Evolutionary conservation across 768 basidiomycete genomes (phyloP).

Genomic region (Pleurotus sapidus): DNA sequence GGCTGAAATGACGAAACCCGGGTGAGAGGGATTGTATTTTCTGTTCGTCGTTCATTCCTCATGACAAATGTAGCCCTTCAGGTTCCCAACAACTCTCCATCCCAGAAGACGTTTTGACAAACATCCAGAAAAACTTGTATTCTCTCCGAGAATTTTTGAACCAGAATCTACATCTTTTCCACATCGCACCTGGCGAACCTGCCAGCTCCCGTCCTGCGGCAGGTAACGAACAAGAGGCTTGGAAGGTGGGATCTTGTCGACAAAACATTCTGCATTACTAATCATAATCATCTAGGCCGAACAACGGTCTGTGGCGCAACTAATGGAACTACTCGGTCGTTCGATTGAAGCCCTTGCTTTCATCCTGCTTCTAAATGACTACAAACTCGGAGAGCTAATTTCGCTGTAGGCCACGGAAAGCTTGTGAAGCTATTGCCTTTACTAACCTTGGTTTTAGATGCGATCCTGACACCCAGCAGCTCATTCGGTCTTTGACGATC

Average conservation of each 20-base stretch:
- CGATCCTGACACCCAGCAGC: slow-evolving; percentile 65
- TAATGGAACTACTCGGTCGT: slow-evolving; percentile 72
- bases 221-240: slow-evolving; percentile 79
- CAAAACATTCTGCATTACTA: slow-evolving; percentile 3
- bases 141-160: slow-evolving; percentile 74
- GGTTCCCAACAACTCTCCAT: slow-evolving; percentile 59
- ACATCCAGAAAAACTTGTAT: slow-evolving; percentile 77
- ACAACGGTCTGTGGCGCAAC: slow-evolving; percentile 75
- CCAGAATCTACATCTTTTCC: slow-evolving; percentile 84
- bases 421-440: not conserved
- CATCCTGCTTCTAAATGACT: slow-evolving; percentile 87
- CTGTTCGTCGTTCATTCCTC: not conserved
- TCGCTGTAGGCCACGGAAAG: slow-evolving; percentile 53
- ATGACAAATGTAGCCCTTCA: slow-evolving; percentile 26
- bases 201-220: slow-evolving; percentile 53
- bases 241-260: slow-evolving; percentile 58
- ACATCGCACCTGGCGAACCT: slow-evolving; percentile 66
- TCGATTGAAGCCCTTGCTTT: slow-evolving; percentile 95
- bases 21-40: slow-evolving; percentile 36
- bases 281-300: slow-evolving; percentile 54
- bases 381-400: slow-evolving; percentile 82
- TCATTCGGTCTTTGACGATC: slow-evolving; percentile 72
- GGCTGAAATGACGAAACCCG: slow-evolving; percentile 62
- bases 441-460: slow-evolving; percentile 45
- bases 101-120: slow-evolving; percentile 58